Conservation (phyloP, 768 basidiomycete species). For the Strobilomyces echinocephalus region DNA sequence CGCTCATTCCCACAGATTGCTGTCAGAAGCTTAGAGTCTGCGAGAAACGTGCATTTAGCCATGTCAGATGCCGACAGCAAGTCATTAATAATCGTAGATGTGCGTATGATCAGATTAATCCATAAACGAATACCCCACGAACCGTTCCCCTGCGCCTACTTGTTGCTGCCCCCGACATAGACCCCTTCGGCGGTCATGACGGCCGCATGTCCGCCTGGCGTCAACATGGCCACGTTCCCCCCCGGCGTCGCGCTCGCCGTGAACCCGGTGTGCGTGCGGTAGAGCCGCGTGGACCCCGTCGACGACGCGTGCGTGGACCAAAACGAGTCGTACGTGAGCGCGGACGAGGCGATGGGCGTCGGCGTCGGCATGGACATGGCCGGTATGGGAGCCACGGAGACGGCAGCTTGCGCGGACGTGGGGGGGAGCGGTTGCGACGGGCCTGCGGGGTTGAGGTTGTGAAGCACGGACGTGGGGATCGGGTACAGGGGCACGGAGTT, state of each 20-base stretch:
- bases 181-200: constrained; percentile 31
- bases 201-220: constrained; percentile 28
- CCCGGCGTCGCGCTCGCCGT: constrained; percentile 20
- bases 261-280: constrained; percentile 29
- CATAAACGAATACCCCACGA: constrained; percentile 11
- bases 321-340: constrained; percentile 58
- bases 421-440: not conserved
- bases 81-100: constrained; percentile 18
- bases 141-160: not conserved
- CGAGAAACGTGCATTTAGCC: not conserved
- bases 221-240: constrained; percentile 31
- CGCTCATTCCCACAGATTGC: not conserved
- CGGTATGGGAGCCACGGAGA: not conserved
- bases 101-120: constrained; percentile 24
- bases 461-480: not conserved
- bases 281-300: constrained; percentile 24
- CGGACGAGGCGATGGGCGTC: constrained; percentile 15
- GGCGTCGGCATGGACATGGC: constrained; percentile 3
- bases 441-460: not conserved
- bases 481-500: not conserved
- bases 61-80: constrained; percentile 1
- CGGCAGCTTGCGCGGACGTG: not conserved
- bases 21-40: not conserved
- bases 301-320: constrained; percentile 51
- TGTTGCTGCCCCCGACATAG: constrained; percentile 25